A percentile compares a stretch with the other conserved stretches of the same genome.
Evolutionary conservation across 2,329 filamentous ascomycete species (phyloP).

Genomic region (Graphilbum ipis-grandicollis): DNA sequence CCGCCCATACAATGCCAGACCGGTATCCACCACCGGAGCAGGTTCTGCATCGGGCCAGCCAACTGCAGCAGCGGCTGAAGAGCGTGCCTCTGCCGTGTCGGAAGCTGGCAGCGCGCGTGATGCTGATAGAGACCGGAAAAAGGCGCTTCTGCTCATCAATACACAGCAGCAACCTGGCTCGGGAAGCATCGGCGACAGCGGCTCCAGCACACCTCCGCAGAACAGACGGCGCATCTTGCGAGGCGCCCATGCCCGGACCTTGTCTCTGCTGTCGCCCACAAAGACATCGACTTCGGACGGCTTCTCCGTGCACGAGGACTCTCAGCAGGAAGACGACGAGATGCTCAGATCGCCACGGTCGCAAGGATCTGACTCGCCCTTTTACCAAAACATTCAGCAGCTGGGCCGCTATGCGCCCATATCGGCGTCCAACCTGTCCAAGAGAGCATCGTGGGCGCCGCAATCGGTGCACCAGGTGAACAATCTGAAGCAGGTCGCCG

Average conservation of each 20-base stretch:
- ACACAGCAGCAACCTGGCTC: constrained; percentile 20
- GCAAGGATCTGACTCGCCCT: constrained; percentile 13
- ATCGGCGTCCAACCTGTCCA: constrained; percentile 22
- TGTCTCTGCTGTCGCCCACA: constrained; percentile 69
- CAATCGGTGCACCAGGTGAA: constrained; percentile 25
- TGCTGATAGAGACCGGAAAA: constrained; percentile 57
- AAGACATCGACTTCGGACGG: constrained; percentile 21
- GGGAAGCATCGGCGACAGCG: constrained; percentile 5
- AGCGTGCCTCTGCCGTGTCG: no score
- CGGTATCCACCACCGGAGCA: no score
- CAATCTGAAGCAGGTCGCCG: constrained; percentile 60
- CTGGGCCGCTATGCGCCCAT: constrained; percentile 13
- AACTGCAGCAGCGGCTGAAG: constrained; percentile 1
- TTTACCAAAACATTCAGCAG: constrained; percentile 10
- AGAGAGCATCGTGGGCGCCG: constrained; percentile 44
- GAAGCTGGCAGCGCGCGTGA: no score
- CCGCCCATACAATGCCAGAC: no score
- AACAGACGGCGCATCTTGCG: constrained; percentile 47
- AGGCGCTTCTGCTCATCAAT: constrained; percentile 38
- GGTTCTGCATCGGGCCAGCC: no score
- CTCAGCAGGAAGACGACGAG: constrained; percentile 21
- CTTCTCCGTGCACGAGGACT: constrained; percentile 25
- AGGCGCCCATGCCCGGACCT: constrained; percentile 42
- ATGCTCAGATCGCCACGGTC: constrained; percentile 16
- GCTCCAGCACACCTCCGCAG: constrained; percentile 15